These are phyloP conservation scores for Dictyostelium capitatum DNA, from an alignment of 78 protist genomes.

Conservation along the genomic window DNA sequence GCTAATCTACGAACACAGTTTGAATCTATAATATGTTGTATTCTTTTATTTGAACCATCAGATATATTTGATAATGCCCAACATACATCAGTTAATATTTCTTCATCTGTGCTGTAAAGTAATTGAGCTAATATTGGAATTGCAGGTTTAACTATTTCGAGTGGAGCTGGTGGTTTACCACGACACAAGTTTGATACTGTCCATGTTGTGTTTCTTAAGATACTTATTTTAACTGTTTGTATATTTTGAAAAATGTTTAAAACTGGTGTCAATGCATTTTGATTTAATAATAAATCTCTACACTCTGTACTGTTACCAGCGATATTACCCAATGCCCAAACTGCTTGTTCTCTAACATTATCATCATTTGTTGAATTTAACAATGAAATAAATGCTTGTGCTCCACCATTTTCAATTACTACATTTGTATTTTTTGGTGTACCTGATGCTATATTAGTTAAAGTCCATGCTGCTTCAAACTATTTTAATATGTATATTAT, in stretches of 20 bases:
- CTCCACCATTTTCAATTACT: constrained; percentile 90
- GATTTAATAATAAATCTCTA: constrained; percentile 87
- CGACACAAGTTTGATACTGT: constrained; percentile 90
- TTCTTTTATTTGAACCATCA: too few species aligned
- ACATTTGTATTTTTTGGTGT: constrained; percentile 90
- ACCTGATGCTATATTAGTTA: constrained; percentile 98
- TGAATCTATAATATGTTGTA: constrained; percentile 90
- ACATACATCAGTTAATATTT: constrained; percentile 95
- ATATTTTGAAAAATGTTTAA: too few species aligned
- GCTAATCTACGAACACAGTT: constrained; percentile 87
- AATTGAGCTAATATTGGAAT: constrained; percentile 89
- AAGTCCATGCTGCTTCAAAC: constrained; percentile 98
- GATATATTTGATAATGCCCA: constrained; percentile 98
- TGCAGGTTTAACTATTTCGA: constrained; percentile 56
- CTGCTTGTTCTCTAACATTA: constrained; percentile 97
- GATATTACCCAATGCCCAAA: constrained; percentile 99
- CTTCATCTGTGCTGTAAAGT: constrained; percentile 97
- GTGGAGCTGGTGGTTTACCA: constrained; percentile 74
- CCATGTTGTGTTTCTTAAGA: constrained; percentile 97
- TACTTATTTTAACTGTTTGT: background rate
- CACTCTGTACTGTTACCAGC: constrained; percentile 96
- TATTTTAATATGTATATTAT: too few species aligned
- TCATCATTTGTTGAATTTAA: constrained; percentile 55
- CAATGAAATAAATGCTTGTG: constrained; percentile 91
- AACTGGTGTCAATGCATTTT: background rate